Base-by-base conservation (phyloP, 2,329 filamentous ascomycete genomes). In the Pseudogymnoascus sp. region DNA sequence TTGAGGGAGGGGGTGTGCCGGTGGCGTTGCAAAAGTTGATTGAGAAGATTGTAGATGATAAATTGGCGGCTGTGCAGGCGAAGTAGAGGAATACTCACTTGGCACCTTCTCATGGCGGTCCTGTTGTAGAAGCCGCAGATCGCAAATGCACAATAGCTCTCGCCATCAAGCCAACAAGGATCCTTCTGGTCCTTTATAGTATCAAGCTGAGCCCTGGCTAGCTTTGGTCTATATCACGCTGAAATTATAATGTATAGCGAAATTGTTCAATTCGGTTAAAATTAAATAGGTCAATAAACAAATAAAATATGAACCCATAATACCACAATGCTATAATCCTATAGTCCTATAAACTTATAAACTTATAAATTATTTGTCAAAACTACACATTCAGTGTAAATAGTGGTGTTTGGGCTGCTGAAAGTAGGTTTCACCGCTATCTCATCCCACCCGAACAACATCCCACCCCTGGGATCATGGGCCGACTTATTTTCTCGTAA, bases 11-110 rank as follows among this genome's bases (percentile, higher is more conserved):
- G 14, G 79, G 78, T 59, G 79, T 78, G 72, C 76, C 81, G 4
- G 79, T 81, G 59, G 81, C 82, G 2, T 72, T 92, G 66, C 84
- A 90, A 76, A 89, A 88, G 76, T 85, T 91, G 76, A 87, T 92
- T 8, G 81, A 86, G 71, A 85, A 84, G 69, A 82, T 96, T 66
- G 87, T 96, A 12, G 89, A 91, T 37, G 85, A 89, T 75, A 87
- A 82, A 72, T 74, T 90, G 72, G 79, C 80, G 71, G 60, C 60
- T 41, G 53, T 61, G 22, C 35, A 61, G 28, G 40, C 33, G 11
- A 41, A 61, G 38, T 37, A 61, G 38, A 28, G 16, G 16, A 24
- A 19, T 8, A 11, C 14, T 22, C 14, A 53, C 4, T 53, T 31
- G n/a, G 19, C 19, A 31, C 24, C 14, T 16, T 19, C 8, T 12